Evolutionary conservation across 208 protist genomes (phyloP).

Genomic region (Trypanosoma conorhini): DNA sequence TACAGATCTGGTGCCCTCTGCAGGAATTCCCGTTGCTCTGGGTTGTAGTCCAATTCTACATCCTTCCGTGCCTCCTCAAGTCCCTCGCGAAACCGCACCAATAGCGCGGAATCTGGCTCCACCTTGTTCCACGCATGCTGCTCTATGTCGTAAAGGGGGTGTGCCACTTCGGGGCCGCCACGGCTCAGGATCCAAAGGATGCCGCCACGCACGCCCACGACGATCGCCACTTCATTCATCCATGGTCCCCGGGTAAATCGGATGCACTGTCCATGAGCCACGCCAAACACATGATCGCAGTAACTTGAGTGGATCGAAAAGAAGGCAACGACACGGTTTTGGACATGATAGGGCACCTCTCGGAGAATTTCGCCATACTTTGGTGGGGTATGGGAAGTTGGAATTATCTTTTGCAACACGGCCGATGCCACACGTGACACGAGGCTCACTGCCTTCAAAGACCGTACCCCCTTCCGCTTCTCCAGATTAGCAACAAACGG

Average conservation of each 20-base stretch:
- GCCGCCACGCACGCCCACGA: conserved; percentile 67
- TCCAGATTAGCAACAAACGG: neutral
- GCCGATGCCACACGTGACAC: conserved; percentile 16
- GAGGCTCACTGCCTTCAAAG: neutral
- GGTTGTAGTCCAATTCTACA: conserved; percentile 48
- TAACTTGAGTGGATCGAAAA: conserved; percentile 68
- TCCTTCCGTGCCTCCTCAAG: conserved; percentile 27
- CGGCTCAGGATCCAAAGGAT: conserved; percentile 56
- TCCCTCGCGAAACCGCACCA: conserved; percentile 28
- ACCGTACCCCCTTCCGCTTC: neutral
- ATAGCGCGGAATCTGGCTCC: conserved; percentile 13
- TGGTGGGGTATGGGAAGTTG: conserved; percentile 13
- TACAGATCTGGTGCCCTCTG: conserved; percentile 85
- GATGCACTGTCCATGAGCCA: conserved; percentile 58
- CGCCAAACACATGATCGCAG: conserved; percentile 61
- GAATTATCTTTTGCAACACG: conserved; percentile 5
- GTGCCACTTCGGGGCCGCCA: conserved; percentile 26
- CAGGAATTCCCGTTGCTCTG: conserved; percentile 67
- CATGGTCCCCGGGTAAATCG: conserved; percentile 35
- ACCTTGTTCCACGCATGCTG: conserved; percentile 24
- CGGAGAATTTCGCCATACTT: conserved; percentile 59
- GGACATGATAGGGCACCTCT: conserved; percentile 65
- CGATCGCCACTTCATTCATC: conserved; percentile 27
- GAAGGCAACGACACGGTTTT: conserved; percentile 48
- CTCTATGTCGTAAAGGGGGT: conserved; percentile 5